Evolutionary conservation across 2,329 filamentous ascomycete species (phyloP).

Genomic region (Pseudogymnoascus sp.): DNA sequence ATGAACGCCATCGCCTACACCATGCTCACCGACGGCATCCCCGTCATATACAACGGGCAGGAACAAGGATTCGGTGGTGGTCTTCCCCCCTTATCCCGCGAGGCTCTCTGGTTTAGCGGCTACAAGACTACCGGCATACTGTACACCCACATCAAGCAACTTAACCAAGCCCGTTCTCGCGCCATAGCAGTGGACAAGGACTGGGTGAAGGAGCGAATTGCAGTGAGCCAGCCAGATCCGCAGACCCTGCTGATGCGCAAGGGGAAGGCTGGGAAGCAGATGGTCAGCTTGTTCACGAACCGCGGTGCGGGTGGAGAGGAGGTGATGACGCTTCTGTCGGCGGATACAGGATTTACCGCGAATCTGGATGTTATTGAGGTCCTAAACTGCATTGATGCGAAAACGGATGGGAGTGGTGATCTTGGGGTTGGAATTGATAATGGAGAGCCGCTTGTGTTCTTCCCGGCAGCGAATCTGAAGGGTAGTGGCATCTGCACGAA

Average conservation of each 20-base stretch:
- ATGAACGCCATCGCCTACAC: slow-evolving; percentile 40
- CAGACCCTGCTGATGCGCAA: neutral
- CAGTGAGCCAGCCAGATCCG: neutral
- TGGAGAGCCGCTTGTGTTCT: neutral
- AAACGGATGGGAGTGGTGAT: neutral
- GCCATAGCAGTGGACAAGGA: neutral
- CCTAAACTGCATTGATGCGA: slow-evolving; percentile 3
- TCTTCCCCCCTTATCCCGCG: slow-evolving; percentile 32
- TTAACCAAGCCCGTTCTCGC: slow-evolving; percentile 35
- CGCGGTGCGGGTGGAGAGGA: neutral
- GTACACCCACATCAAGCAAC: slow-evolving; percentile 30
- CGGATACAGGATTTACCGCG: neutral
- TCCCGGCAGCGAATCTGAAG: neutral
- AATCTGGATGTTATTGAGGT: neutral
- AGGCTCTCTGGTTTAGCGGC: slow-evolving; percentile 35
- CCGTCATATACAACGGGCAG: slow-evolving; percentile 43
- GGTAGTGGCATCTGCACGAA: slow-evolving; percentile 4
- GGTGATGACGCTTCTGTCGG: neutral
- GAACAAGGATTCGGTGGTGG: slow-evolving; percentile 38
- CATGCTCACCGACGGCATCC: slow-evolving; percentile 41
- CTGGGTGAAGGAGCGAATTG: neutral
- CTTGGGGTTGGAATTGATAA: neutral
- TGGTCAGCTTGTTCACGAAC: neutral
- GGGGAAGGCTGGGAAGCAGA: neutral
- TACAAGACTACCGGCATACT: slow-evolving; percentile 31